phyloP scores from a whole-genome alignment of 1,284 basidiomycete genomes.

The Golubevia pallescens region DNA sequence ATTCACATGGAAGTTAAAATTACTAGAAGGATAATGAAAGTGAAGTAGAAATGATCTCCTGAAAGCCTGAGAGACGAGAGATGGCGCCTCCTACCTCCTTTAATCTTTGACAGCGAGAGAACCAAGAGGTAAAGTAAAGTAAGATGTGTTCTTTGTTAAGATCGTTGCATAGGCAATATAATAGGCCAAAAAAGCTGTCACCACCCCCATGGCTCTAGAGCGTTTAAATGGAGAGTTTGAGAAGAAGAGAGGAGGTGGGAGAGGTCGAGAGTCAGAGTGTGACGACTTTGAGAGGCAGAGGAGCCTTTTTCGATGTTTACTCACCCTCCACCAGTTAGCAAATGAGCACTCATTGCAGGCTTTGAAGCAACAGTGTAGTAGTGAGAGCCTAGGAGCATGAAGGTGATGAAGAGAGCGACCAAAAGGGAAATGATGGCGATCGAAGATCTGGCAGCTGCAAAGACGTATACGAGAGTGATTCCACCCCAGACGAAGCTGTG shows the following conservation, averaged over 20 bases:
- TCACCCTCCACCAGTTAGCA: no score
- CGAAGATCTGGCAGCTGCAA: constrained; percentile 1
- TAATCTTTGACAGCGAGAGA: constrained; percentile 10
- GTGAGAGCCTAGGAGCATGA: constrained; percentile 8
- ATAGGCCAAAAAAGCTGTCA: constrained; percentile 32
- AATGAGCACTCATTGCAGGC: no score
- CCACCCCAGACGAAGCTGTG: background rate
- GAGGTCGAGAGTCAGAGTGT: no score
- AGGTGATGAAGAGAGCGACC: constrained; percentile 13
- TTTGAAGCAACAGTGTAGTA: constrained; percentile 9
- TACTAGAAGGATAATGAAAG: no score
- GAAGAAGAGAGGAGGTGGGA: no score
- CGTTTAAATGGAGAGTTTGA: constrained; percentile 2
- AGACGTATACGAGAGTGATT: background rate
- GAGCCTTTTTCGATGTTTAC: no score
- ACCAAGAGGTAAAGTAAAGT: constrained; percentile 36
- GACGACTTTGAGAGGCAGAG: no score
- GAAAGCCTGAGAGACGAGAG: no score
- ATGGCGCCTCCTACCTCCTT: no score
- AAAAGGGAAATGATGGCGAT: constrained; percentile 7
- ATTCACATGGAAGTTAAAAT: no score
- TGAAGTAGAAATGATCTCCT: no score
- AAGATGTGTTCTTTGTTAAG: constrained; percentile 28
- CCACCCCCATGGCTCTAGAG: constrained; percentile 34
- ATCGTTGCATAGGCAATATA: constrained; percentile 34